Evolutionary conservation across 768 basidiomycete species (phyloP).

Genomic region (Tephrocybe rancida): DNA sequence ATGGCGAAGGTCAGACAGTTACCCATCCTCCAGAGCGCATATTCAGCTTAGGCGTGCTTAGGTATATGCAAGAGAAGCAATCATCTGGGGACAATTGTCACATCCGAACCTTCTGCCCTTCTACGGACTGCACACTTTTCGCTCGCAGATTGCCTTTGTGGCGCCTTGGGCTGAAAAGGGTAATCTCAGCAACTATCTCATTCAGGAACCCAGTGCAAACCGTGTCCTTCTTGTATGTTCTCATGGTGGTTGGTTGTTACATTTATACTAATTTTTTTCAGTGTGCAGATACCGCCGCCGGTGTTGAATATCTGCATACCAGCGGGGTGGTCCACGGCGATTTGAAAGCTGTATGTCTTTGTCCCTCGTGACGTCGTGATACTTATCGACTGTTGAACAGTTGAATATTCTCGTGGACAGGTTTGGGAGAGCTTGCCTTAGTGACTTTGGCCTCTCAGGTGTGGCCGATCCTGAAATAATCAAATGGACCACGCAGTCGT

Average conservation of each 20-base stretch:
- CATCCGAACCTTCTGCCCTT: conserved; percentile 31
- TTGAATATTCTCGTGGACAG: conserved; percentile 26
- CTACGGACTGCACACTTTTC: conserved; percentile 26
- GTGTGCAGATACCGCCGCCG: conserved; percentile 24
- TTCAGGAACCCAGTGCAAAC: conserved; percentile 18
- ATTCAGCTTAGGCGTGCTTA: neutral
- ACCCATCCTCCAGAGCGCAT: neutral
- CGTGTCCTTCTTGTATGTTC: conserved; percentile 31
- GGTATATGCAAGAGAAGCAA: conserved; percentile 12
- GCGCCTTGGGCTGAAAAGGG: conserved; percentile 24
- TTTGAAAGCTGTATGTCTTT: conserved; percentile 24
- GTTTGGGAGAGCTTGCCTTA: conserved; percentile 24
- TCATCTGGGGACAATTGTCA: conserved; percentile 29
- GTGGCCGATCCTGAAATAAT: conserved; percentile 21
- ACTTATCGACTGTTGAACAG: conserved; percentile 7
- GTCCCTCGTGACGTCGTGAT: neutral
- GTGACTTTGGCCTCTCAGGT: conserved; percentile 29
- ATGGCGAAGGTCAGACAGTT: neutral
- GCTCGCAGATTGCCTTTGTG: conserved; percentile 28
- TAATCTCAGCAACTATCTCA: conserved; percentile 31
- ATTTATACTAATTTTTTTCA: neutral
- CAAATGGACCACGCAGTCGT: conserved; percentile 15
- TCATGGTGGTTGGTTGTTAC: neutral
- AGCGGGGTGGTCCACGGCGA: conserved; percentile 29
- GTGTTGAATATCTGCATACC: conserved; percentile 26